phyloP scores from a whole-genome alignment of 1,284 basidiomycete species.

The Phellopilus nigrolimitatus region DNA sequence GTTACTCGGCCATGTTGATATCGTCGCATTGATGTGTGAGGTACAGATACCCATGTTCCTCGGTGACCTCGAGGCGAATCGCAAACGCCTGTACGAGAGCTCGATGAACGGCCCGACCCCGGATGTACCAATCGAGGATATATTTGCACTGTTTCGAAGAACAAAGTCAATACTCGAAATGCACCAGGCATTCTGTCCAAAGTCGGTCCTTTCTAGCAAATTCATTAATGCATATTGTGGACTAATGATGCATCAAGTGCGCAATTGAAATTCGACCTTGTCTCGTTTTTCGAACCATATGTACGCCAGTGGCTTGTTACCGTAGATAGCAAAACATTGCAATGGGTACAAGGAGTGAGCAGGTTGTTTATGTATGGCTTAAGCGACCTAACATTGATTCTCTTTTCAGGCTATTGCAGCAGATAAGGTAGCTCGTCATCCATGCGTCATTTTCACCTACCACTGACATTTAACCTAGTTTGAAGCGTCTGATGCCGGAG shows the following conservation, averaged over 20 bases:
- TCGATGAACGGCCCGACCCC: constrained; percentile 76
- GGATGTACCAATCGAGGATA: constrained; percentile 81
- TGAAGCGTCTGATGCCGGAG: constrained; percentile 76
- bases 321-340: constrained; percentile 85
- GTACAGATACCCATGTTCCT: constrained; percentile 73
- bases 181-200: constrained; percentile 75
- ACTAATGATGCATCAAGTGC: constrained; percentile 35
- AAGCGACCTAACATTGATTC: constrained; percentile 16
- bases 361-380: constrained; percentile 1
- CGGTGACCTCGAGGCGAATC: constrained; percentile 68
- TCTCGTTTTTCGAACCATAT: constrained; percentile 82
- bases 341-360: constrained; percentile 91
- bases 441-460: constrained; percentile 2
- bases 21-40: constrained; percentile 75
- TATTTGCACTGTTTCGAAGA: constrained; percentile 81
- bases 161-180: constrained; percentile 71
- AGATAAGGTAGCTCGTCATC: constrained; percentile 62
- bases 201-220: constrained; percentile 43
- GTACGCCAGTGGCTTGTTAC: constrained; percentile 88
- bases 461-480: constrained; percentile 50
- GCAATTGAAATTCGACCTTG: constrained; percentile 60
- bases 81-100: constrained; percentile 68
- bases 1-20: constrained; percentile 71
- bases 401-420: constrained; percentile 68
- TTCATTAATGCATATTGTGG: not conserved